Evolutionary conservation across 352 stramenopile genomes (phyloP).

Genomic region (Pythium utonaiense): DNA sequence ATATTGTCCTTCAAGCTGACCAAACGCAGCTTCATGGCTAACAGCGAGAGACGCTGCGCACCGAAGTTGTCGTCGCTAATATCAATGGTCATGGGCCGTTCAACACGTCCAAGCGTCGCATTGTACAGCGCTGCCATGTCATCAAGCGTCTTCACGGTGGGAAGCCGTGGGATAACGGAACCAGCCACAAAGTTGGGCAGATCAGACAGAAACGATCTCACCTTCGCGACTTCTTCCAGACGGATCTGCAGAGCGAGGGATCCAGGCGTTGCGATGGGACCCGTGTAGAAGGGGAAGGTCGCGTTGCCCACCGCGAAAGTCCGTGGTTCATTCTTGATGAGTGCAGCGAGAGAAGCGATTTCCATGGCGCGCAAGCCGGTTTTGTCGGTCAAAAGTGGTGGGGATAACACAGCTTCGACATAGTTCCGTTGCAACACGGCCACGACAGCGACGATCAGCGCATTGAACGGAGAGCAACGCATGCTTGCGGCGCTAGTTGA

Average conservation of each 20-base stretch:
- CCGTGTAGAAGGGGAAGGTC: constrained; percentile 6
- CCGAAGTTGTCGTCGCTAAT: constrained; percentile 13
- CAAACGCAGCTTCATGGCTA: constrained; percentile 6
- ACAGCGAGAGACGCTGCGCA: constrained; percentile 3
- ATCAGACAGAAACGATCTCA: neutral
- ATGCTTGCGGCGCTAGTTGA: too few relatives aligned
- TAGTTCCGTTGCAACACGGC: neutral
- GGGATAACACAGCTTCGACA: neutral
- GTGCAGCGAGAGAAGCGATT: constrained; percentile 1
- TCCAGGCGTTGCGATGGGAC: constrained; percentile 1
- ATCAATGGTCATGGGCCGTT: neutral
- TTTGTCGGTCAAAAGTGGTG: neutral
- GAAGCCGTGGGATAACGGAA: neutral
- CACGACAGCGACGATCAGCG: neutral
- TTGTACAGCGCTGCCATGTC: constrained; percentile 7
- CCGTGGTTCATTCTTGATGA: constrained; percentile 11
- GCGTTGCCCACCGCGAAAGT: neutral
- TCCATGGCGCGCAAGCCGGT: neutral
- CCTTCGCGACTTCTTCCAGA: neutral
- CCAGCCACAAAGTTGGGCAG: neutral
- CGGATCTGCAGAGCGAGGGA: constrained; percentile 5
- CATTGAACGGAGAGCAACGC: neutral
- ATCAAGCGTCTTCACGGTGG: neutral
- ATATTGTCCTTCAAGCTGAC: neutral
- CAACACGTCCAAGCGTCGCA: neutral